A percentile compares a stretch with the other conserved stretches of the same genome.
Conservation (phyloP, 352 stramenopile genomes). For the Pythium monospermum region DNA sequence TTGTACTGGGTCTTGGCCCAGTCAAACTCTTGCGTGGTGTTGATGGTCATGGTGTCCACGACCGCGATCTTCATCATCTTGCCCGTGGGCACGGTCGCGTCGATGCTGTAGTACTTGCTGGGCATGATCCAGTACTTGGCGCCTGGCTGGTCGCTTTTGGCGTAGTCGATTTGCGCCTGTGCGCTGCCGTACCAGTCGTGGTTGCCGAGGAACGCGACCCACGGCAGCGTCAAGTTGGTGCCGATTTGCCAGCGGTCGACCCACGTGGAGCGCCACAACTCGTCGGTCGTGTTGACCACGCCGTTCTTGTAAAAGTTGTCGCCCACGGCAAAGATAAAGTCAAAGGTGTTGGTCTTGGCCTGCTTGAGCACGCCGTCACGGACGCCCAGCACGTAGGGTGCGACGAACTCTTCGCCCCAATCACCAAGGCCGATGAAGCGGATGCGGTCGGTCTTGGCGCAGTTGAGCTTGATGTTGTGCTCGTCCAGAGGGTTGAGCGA, state of each 20-base stretch:
- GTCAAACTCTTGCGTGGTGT: slow-evolving; percentile 16
- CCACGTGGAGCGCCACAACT: slow-evolving; percentile 27
- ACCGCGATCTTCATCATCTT: slow-evolving; percentile 33
- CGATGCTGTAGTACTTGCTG: slow-evolving; percentile 30
- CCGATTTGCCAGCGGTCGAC: slow-evolving; percentile 30
- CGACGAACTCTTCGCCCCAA: slow-evolving; percentile 30
- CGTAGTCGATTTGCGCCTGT: slow-evolving; percentile 30
- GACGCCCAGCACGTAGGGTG: slow-evolving; percentile 23
- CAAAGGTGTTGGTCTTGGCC: slow-evolving; percentile 21
- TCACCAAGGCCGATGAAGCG: slow-evolving; percentile 33
- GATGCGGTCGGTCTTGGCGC: slow-evolving; percentile 17
- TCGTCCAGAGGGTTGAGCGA: neutral
- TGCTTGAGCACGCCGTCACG: slow-evolving; percentile 25
- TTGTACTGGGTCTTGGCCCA: slow-evolving; percentile 25
- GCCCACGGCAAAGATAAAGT: slow-evolving; percentile 33
- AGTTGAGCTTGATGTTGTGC: slow-evolving; percentile 17
- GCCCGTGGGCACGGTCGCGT: slow-evolving; percentile 17
- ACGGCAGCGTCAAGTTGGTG: slow-evolving; percentile 29
- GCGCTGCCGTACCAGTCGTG: slow-evolving; percentile 37
- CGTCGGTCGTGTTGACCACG: slow-evolving; percentile 25
- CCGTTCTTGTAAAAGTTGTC: slow-evolving; percentile 46
- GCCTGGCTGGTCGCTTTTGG: slow-evolving; percentile 9
- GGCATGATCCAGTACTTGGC: slow-evolving; percentile 39
- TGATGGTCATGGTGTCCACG: slow-evolving; percentile 29
- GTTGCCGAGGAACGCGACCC: slow-evolving; percentile 36